Evolutionary conservation across 176 grass and related monocot genomes (phyloP), one percentile per base, ranked within the genome.

Genomic region (Triticum monococcum): DNA sequence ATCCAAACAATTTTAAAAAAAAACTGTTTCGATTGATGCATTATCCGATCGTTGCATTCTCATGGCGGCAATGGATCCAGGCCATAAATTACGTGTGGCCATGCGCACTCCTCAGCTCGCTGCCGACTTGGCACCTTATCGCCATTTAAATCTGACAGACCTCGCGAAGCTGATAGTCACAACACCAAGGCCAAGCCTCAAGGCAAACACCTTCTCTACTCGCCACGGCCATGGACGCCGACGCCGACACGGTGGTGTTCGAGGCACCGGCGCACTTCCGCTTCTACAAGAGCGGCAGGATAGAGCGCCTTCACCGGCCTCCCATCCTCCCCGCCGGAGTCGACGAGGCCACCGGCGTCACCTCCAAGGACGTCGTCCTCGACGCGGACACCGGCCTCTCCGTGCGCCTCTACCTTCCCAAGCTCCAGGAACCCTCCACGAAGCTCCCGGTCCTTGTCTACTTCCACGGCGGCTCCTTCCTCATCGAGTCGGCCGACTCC

Each of bases 311-410:
- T 35, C 9, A 83, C 35, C 63, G 33, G 9, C 70, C 85, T 0
- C 86, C 79, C 25, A 22, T 87, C 61, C 45, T 76, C 2, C 73
- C 73, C 1, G 16, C 73, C 8, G 45, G 73, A 4, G 8, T 54
- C 25, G 92, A 94, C 40, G 63, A 79, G 4, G 30, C 46, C 77
- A 94, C 80, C 33, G 88, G 88, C 45, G 89, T 95, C 62, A 9
- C 45, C 37, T 93, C 95, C 56, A 97, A 89, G 87, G 95, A 97
- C 61, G 78, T 92, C 68, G 77, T 88, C 62, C 67, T 94, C 67
- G 86, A 94, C 80, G 67, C 64, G 7, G 46, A 3, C 31, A 86
- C 86, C 14, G 31, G 83, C 64, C 86, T 92, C 32, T 75, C 88
- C 26, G 92, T 77, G 28, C 90, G 95, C 69, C 61, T 97, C 64